Conservation (phyloP, 1,284 basidiomycete genomes). For the Inonotus obliquus region DNA sequence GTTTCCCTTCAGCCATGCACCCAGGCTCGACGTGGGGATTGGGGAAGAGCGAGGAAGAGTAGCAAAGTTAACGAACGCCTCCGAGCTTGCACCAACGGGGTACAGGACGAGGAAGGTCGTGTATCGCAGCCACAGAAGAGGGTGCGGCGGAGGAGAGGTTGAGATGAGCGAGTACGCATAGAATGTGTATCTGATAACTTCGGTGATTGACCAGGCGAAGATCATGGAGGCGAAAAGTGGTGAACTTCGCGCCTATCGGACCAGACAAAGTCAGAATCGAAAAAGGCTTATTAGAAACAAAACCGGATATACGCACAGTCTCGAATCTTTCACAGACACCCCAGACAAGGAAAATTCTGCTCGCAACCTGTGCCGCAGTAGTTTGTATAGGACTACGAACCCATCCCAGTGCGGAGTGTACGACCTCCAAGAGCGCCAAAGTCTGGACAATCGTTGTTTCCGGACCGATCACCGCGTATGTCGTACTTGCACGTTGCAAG, state of each 20-base stretch:
- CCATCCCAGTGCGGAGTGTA: constrained; percentile 78
- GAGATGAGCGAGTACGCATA: constrained; percentile 68
- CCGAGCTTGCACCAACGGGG: constrained; percentile 86
- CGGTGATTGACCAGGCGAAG: constrained; percentile 89
- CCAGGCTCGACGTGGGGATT: constrained; percentile 26
- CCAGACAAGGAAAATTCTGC: constrained; percentile 87
- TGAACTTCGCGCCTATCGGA: constrained; percentile 58
- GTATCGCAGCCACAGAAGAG: constrained; percentile 73
- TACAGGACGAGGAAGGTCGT: constrained; percentile 92
- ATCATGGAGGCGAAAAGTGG: constrained; percentile 91
- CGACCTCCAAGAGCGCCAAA: constrained; percentile 74
- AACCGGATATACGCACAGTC: constrained; percentile 35
- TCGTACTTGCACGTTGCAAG: constrained; percentile 40
- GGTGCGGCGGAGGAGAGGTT: constrained; percentile 40
- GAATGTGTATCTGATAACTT: constrained; percentile 89
- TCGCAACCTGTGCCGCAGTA: constrained; percentile 82
- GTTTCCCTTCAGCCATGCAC: constrained; percentile 36
- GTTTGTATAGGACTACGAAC: constrained; percentile 86
- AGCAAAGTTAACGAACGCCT: constrained; percentile 80
- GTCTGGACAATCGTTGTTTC: constrained; percentile 76
- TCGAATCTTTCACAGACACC: constrained; percentile 65
- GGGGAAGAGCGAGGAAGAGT: constrained; percentile 60
- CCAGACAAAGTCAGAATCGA: not conserved
- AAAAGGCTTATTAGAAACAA: constrained; percentile 4
- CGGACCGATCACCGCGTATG: constrained; percentile 55